Base-by-base conservation (phyloP, 2,329 filamentous ascomycete species). In the Xylariaceae sp. region DNA sequence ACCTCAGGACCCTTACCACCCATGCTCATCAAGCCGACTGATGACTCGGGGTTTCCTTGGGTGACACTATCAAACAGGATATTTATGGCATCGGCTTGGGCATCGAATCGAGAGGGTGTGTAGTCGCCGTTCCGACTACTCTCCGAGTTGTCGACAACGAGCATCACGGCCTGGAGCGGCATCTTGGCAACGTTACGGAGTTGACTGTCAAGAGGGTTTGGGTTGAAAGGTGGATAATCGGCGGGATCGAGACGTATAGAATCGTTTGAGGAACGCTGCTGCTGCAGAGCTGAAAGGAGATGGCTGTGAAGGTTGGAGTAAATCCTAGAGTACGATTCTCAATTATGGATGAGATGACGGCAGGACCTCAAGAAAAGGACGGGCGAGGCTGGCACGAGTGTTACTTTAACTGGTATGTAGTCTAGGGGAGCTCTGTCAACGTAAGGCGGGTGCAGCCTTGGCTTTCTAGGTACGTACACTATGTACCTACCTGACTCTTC, bases 81-180 rank as follows among this genome's bases (percentile, higher is more conserved):
- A 68, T 87, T 93, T 60, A 95, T 89, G 42, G 91, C 90, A 68
- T 98, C 93, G 56, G 88, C 79, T 76, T 98, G 93, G 56, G 93
- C 89, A 70, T 96, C 89, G 77, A 90, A 98, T 68, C 93, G 83
- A 54, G 90, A 94, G 44, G 93, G 91, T 62, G 87, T 86, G 66
- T 76, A 78, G 67, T 98, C 93, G 63, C 94, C 93, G 71, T 98
- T 98, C 64, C 93, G 83, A 74, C 89, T 95, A 73, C 87, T 90
- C 74, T 98, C 93, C 74, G 90, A 96, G 78, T 97, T 98, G 79
- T 98, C 93, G 61, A 97, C 89, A 78, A 97, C 84, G 68, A 98
- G 88, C 90, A 98, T 97, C 50, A 95, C 94, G 73, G 93, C 94
- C 83, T 98, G 93, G 69, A 98, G 84, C 71, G 85, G 87, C 93